phyloP scores from a whole-genome alignment of 140 eudicot species.

The Erigeron philadelphicus region DNA sequence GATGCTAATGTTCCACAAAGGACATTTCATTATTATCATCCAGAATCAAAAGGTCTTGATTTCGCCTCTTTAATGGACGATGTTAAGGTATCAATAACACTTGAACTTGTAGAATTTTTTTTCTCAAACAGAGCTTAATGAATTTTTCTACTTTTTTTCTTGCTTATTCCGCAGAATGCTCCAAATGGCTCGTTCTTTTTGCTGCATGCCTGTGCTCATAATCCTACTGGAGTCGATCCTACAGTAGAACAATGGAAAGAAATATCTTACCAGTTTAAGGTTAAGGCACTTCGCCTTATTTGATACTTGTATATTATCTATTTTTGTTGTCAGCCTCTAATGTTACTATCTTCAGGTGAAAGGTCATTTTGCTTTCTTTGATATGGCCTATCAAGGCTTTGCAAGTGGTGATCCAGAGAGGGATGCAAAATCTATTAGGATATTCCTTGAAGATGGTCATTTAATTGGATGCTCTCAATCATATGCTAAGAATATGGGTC shows the following conservation, averaged over 20 bases:
- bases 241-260: constrained; percentile 94
- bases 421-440: constrained; percentile 88
- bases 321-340: constrained; percentile 11
- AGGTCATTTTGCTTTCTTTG: constrained; percentile 96
- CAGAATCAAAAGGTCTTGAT: constrained; percentile 89
- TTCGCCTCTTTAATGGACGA: constrained; percentile 81
- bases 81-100: constrained; percentile 54
- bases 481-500: constrained; percentile 98
- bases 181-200: constrained; percentile 90
- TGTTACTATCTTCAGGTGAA: constrained; percentile 51
- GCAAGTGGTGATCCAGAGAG: constrained; percentile 96
- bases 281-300: constrained; percentile 9
- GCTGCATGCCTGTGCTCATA: constrained; percentile 99
- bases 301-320: neutral
- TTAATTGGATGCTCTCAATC: constrained; percentile 85
- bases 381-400: constrained; percentile 99
- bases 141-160: neutral
- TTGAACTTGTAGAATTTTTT: too few relatives aligned
- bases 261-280: constrained; percentile 88
- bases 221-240: constrained; percentile 99
- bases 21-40: constrained; percentile 83
- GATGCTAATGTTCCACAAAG: constrained; percentile 85
- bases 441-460: constrained; percentile 96
- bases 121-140: neutral
- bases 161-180: constrained; percentile 58